Evolutionary conservation across 169 alveolate genomes (phyloP), one percentile per base, ranked within the genome.

Genomic region (Eimeria praecox): DNA sequence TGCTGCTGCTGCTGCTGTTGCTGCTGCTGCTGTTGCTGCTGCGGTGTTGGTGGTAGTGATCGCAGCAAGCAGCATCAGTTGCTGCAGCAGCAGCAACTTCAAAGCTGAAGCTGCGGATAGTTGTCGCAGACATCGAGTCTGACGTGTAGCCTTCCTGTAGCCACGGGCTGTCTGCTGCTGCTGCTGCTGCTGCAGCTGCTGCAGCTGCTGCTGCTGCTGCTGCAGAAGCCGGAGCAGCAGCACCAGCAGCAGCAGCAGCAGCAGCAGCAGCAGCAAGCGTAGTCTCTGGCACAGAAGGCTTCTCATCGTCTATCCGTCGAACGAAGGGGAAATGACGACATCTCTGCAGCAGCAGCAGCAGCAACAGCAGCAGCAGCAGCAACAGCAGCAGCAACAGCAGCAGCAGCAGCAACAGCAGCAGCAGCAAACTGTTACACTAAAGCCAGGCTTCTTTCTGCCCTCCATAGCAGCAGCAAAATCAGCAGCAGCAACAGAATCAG

Each of bases 191-290:
- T 27, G 40, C 40, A 2, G 40, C 38, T 27, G n/a, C 80, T 27
- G 14, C 40, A 1, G 80, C 80, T 56, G 69, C 0, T 56, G 69
- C 69, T 56, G 69, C 69, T 56, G 69, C n/a, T n/a, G n/a, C n/a
- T n/a, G n/a, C n/a, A n/a, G n/a, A n/a, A n/a, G n/a, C n/a, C n/a
- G n/a, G n/a, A n/a, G n/a, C n/a, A n/a, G n/a, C n/a, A n/a, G n/a
- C n/a, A n/a, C n/a, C n/a, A n/a, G n/a, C n/a, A n/a, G 80, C 80
- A 69, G 80, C 80, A 69, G 40, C 80, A 69, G 40, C 80, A 69
- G 80, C 80, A 69, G 80, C 80, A 3, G 40, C 16, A 27, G 40
- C 52, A 69, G n/a, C 80, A 2, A 1, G 69, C 80, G 69, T 56
- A 56, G 3, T 1, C 40, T n/a, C n/a, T n/a, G n/a, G n/a, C n/a